Base-by-base conservation (phyloP, 768 basidiomycete species). In the Boletus rufocinnamomeus region DNA sequence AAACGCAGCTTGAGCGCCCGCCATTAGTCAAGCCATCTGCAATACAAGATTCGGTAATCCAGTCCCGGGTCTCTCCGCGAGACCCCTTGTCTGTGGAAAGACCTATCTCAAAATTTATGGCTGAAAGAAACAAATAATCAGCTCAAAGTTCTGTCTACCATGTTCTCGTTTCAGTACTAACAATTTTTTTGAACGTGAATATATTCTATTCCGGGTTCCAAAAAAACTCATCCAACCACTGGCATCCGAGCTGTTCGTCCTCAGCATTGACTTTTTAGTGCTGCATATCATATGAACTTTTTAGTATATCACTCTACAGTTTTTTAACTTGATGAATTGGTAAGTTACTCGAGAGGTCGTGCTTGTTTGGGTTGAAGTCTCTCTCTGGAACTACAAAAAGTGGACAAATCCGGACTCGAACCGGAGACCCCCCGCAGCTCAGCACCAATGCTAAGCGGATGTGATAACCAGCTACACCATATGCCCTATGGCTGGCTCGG, bases 401-500 rank as follows among this genome's bases (percentile, higher is more conserved):
- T 73, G 72, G 72, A 75, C 72, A 74, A 75, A 73, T 72, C 73
- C 73, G 72, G 72, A 73, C 66, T 73, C 70, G 72, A 73, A 73
- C 72, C 72, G 72, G 73, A 73, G 72, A 73, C 74, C 74, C 69
- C 74, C 73, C 74, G 72, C 72, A 73, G 21, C 0, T 53, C 45
- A 70, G 66, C 70, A 23, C 63, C 51, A 64, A 65, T 74, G 72
- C 72, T 74, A 74, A 74, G 72, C 72, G 72, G 74, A 74, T 74
- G 74, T 74, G 72, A 74, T 74, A 74, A 74, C 72, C 72, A 74
- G 69, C 72, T 74, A 74, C 72, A 74, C 72, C 72, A 74, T 74
- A 72, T 74, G 72, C 72, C 72, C 72, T 23, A 21, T 17, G 19
- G 3, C 1, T 25, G 14, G 7, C 4, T 45, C 13, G 25, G 37